A percentile compares a stretch with the other conserved stretches of the same genome.
Evolutionary conservation across 2,329 filamentous ascomycete genomes (phyloP).

Genomic region (Macrophomina phaseolina): DNA sequence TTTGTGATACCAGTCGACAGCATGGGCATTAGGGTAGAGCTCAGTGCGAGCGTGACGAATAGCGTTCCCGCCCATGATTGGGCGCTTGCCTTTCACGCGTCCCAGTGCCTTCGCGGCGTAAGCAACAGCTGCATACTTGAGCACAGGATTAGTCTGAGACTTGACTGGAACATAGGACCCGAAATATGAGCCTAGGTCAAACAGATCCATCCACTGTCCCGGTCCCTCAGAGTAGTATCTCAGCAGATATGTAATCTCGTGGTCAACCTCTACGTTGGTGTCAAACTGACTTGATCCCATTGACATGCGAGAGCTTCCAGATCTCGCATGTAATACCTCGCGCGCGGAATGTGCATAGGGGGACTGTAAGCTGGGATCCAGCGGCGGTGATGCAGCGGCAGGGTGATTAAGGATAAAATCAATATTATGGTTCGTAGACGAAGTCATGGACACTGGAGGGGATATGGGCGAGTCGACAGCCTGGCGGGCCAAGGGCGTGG

Average conservation of each 20-base stretch:
- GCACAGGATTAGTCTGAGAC: constrained; percentile 56
- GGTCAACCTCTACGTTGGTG: constrained; percentile 47
- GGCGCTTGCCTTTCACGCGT: constrained; percentile 59
- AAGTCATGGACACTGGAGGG: constrained; percentile 49
- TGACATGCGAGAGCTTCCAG: constrained; percentile 25
- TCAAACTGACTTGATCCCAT: constrained; percentile 23
- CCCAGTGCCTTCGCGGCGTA: constrained; percentile 67
- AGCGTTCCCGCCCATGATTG: constrained; percentile 55
- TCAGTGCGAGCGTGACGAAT: constrained; percentile 59
- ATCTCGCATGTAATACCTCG: constrained; percentile 11
- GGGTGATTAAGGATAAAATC: constrained; percentile 60
- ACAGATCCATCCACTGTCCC: constrained; percentile 65
- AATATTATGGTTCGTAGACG: constrained; percentile 53
- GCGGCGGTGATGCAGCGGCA: constrained; percentile 40
- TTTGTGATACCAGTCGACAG: constrained; percentile 65
- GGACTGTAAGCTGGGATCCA: constrained; percentile 43
- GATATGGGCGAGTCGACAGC: constrained; percentile 41
- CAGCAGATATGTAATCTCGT: constrained; percentile 65
- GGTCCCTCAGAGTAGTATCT: constrained; percentile 65
- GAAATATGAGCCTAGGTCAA: constrained; percentile 64
- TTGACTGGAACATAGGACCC: constrained; percentile 64
- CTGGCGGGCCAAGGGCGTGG: constrained; percentile 35
- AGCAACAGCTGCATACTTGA: constrained; percentile 63
- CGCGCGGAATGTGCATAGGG: constrained; percentile 35
- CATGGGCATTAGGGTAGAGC: constrained; percentile 53